Base-by-base conservation (phyloP, 2,329 filamentous ascomycete genomes). In the Dryadomyces sulphureus region DNA sequence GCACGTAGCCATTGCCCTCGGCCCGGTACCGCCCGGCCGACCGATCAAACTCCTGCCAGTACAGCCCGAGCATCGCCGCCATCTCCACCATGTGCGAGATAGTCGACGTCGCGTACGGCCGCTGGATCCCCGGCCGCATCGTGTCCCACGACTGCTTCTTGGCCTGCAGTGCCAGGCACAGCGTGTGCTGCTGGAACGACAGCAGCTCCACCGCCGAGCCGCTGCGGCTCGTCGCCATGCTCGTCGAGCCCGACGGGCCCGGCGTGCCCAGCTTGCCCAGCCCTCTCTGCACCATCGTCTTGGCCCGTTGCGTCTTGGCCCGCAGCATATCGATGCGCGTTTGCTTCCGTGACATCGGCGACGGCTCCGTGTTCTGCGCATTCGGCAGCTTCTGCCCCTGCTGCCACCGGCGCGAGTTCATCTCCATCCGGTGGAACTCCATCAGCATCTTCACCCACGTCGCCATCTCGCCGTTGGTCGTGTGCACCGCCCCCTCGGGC, bases 31-130 rank as follows among this genome's bases (percentile, higher is more conserved):
- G 66, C 51, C 75, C 69, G 12, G 58, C 59, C 8, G 58, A 65
- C 30, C 70, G 63, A 52, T 76, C 69, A 51, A 77, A 77, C 45
- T 72, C 69, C 50, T 70, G 73, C 74, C 74, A 78, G 56, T 77
- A 67, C 9, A 78, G 63, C 8, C 73, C 72, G 14, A 76, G 59
- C 47, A 70, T 66, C 3, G 69, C 69, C 19, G 70, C 63, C 49
- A 75, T 68, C 59, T 75, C 72, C 25, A 76, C 58, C 3, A 75
- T 56, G 51, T 75, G 72, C 47, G 68, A 73, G 50, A 75, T 70
- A 19, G 71, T 70, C 0, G 68, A 73, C 0, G 68, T 74, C 3
- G 69, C 70, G 43, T 71, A 74, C 0, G 70, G 70, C 32, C 67
- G 68, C 34, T 60, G 64, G 44, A 72, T 55, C 35, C 60, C 59